Conservation (phyloP, 202 grass and related monocot species). For the Panicum hallii region DNA sequence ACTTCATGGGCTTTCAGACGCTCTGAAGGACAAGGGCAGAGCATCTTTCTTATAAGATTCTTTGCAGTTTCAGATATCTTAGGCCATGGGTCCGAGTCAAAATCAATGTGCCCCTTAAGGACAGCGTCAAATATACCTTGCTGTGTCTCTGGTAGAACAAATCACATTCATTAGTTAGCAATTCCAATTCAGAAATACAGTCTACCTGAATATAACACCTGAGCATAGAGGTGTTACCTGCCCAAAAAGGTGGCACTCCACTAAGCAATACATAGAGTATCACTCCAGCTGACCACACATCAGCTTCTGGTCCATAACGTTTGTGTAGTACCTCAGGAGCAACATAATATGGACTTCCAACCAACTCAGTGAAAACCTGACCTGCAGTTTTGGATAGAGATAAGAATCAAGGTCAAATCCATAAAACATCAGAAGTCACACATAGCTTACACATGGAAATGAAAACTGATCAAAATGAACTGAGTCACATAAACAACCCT, state of each 20-base stretch:
- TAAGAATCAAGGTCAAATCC: constrained; percentile 7
- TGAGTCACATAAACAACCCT: neutral
- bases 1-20: constrained; percentile 88
- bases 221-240: constrained; percentile 57
- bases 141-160: constrained; percentile 66
- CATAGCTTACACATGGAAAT: neutral
- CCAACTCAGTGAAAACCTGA: constrained; percentile 88
- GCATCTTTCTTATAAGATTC: constrained; percentile 88
- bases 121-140: constrained; percentile 96
- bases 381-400: constrained; percentile 52
- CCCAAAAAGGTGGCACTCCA: constrained; percentile 98
- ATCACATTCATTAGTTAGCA: constrained; percentile 32
- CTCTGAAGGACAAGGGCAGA: constrained; percentile 67
- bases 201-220: constrained; percentile 42
- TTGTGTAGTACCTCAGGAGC: constrained; percentile 95
- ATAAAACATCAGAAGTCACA: constrained; percentile 17
- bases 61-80: constrained; percentile 86
- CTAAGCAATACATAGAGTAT: constrained; percentile 96
- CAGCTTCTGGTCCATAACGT: constrained; percentile 88
- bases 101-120: constrained; percentile 86
- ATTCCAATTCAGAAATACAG: constrained; percentile 28
- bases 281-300: constrained; percentile 97
- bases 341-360: constrained; percentile 95
- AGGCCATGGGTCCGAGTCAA: constrained; percentile 77
- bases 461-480: constrained; percentile 17